A percentile compares a stretch with the other conserved stretches of the same genome.
These are phyloP conservation scores for Paraleonurus japonicus DNA, from an alignment of 257 asterid genomes.

Conservation along the genomic window DNA sequence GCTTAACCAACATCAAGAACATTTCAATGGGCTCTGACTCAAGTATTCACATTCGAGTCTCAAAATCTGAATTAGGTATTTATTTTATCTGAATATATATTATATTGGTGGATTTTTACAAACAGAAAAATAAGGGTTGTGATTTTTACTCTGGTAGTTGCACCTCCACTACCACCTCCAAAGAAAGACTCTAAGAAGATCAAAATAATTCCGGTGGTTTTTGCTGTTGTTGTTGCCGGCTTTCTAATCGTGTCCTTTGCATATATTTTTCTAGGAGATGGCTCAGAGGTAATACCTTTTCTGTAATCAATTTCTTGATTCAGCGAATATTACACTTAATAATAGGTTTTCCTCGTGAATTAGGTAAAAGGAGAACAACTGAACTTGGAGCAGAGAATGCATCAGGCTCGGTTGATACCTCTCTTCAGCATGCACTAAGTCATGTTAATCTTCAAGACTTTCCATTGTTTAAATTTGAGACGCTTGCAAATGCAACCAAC, in stretches of 20 bases:
- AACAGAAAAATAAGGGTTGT: background rate
- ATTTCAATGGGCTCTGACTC: constrained; percentile 25
- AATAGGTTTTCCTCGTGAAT: constrained; percentile 6
- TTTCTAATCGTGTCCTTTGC: constrained; percentile 11
- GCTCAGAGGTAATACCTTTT: constrained; percentile 40
- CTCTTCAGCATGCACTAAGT: constrained; percentile 23
- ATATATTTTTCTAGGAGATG: constrained; percentile 39
- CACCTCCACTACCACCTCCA: constrained; percentile 35
- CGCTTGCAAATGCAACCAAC: constrained; percentile 10
- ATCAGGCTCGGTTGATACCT: background rate
- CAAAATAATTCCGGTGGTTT: constrained; percentile 26
- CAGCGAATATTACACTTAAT: background rate
- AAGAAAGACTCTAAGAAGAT: constrained; percentile 20
- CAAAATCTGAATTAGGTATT: constrained; percentile 46
- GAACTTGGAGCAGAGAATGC: background rate
- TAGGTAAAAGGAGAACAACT: constrained; percentile 21
- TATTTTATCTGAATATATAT: background rate
- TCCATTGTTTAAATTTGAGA: constrained; percentile 30
- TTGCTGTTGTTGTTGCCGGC: constrained; percentile 7
- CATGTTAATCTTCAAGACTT: constrained; percentile 28
- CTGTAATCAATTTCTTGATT: background rate
- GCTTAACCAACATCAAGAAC: constrained; percentile 36
- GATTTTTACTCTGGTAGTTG: background rate
- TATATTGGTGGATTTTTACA: background rate
- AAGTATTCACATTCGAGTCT: constrained; percentile 45